Base-by-base conservation (phyloP, 495 filamentous ascomycete species). In the Bombardia bombarda region DNA sequence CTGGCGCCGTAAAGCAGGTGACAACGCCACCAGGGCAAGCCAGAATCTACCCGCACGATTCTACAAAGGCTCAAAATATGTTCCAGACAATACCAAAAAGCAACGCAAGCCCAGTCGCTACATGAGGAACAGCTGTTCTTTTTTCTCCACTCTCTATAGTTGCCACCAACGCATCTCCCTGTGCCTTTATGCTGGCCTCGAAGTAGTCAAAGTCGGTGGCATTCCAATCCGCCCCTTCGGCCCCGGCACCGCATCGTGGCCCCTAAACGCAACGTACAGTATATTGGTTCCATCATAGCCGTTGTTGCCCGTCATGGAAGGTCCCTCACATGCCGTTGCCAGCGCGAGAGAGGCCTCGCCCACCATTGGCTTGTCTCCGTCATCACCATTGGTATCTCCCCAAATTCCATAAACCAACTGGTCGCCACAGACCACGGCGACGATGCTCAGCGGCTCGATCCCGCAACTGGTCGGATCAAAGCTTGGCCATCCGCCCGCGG, bases 361-460 rank as follows among this genome's bases (percentile, higher is more conserved):
- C 0, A 77, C 73, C 3, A 69, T 58, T 18, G 64, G 50, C 33
- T 54, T 57, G 40, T 60, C 38, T 4, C 64, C 66, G 17, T 70
- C 62, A 18, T 58, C 71, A 7, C 74, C 81, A 36, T 83, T 85
- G 7, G 69, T 75, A 50, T 85, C 81, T 2, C 79, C 81, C 81
- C 77, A 83, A 30, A 85, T 59, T 7, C 77, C 80, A 42, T 82
- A 84, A 21, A 79, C 58, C 67, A 81, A 61, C 51, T 79, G 45
- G 39, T 77, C 51, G n/a, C 60, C 61, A 39, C 81, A 85, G 4
- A 84, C 73, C 17, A 84, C 78, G 0, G 78, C 78, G 57, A 83
- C 75, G 2, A 84, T 56, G 46, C 77, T 80, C 43, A 84, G 50
- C 7, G 76, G 78, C 47, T 76, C 43, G 47, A 83, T 67, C 0